Evolutionary conservation across 768 basidiomycete species (phyloP).

Genomic region (Termitomyces sp.): DNA sequence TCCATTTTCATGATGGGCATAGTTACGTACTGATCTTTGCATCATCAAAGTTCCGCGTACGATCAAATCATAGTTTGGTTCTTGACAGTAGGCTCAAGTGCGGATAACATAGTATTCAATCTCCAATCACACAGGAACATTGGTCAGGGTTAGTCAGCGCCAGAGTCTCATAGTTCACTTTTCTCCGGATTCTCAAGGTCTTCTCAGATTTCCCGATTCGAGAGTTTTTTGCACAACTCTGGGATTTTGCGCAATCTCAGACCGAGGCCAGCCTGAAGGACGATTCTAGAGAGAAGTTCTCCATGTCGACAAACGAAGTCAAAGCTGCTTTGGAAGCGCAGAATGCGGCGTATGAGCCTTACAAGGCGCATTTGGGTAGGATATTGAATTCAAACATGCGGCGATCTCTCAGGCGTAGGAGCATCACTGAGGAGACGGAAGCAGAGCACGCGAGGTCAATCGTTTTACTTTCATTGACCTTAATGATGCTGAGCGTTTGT

Average conservation of each 20-base stretch:
- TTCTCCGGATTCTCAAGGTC: not conserved
- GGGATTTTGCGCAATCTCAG: constrained; percentile 32
- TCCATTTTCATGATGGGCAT: not conserved
- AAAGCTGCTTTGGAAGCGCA: constrained; percentile 26
- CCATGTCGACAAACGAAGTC: constrained; percentile 25
- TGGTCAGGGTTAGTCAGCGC: constrained; percentile 34
- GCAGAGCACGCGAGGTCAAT: constrained; percentile 35
- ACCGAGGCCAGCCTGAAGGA: constrained; percentile 12
- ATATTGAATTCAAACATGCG: constrained; percentile 34
- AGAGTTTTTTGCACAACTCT: constrained; percentile 45
- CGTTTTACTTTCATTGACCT: not conserved
- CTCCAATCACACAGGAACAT: constrained; percentile 40
- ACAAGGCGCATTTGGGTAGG: constrained; percentile 33
- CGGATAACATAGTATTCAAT: constrained; percentile 29
- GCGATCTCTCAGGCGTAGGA: constrained; percentile 41
- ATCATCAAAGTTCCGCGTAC: constrained; percentile 32
- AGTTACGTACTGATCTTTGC: constrained; percentile 6
- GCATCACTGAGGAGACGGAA: constrained; percentile 35
- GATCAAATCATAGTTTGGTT: constrained; percentile 37
- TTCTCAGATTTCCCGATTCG: constrained; percentile 38
- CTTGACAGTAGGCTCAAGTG: constrained; percentile 22
- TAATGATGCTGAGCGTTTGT: constrained; percentile 1
- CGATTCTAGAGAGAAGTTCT: constrained; percentile 14
- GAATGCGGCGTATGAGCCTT: constrained; percentile 22
- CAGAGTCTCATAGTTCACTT: not conserved